These are phyloP conservation scores for Plantago ovata DNA, from an alignment of 257 asterid species.

Conservation along the genomic window DNA sequence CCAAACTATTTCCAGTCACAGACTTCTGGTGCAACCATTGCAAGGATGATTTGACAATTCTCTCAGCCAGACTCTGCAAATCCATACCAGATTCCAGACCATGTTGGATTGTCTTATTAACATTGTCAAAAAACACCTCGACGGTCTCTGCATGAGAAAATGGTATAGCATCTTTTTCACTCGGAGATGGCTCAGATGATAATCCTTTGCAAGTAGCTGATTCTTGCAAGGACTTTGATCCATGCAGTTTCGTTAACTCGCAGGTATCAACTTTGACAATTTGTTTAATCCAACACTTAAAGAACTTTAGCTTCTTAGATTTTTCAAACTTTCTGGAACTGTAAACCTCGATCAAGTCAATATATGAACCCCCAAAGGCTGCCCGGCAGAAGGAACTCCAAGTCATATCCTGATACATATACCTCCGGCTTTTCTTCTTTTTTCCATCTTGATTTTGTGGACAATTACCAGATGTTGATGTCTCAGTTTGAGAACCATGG, in stretches of 20 bases:
- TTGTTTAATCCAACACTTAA: constrained; percentile 93
- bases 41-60: constrained; percentile 60
- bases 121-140: constrained; percentile 49
- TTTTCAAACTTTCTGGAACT: constrained; percentile 35
- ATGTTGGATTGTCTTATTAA: constrained; percentile 51
- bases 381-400: constrained; percentile 73
- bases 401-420: constrained; percentile 40
- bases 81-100: constrained; percentile 74
- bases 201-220: constrained; percentile 29
- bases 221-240: constrained; percentile 28
- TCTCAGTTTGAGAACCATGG: constrained; percentile 54
- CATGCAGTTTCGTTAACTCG: constrained; percentile 24
- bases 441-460: constrained; percentile 37
- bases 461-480: constrained; percentile 52
- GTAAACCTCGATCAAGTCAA: constrained; percentile 66
- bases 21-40: constrained; percentile 36
- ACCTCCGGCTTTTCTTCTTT: constrained; percentile 44
- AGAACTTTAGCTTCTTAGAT: constrained; percentile 74
- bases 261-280: constrained; percentile 32
- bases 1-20: constrained; percentile 25
- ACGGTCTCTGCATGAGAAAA: constrained; percentile 40
- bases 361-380: constrained; percentile 54
- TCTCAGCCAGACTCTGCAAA: constrained; percentile 70
- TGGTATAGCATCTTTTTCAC: constrained; percentile 33
- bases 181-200: constrained; percentile 37